Conservation (phyloP, 179 eudicot genomes). For the Amaranthus tricolor region DNA sequence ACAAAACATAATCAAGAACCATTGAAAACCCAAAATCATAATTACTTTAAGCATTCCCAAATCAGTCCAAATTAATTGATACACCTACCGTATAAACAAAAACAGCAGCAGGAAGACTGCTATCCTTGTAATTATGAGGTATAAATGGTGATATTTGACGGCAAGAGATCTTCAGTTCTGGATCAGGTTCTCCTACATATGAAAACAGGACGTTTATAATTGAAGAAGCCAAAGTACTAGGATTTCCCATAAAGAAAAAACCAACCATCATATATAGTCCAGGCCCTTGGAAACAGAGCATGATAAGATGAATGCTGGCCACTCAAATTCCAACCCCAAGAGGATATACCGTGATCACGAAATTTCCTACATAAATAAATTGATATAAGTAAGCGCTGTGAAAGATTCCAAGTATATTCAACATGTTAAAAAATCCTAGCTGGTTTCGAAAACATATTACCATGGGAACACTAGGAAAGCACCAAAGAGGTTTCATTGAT, state of each 20-base stretch:
- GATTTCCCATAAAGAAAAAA: slow-evolving; percentile 11
- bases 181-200: slow-evolving; percentile 88
- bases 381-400: slow-evolving; percentile 8
- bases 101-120: slow-evolving; percentile 95
- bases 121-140: slow-evolving; percentile 92
- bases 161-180: slow-evolving; percentile 92
- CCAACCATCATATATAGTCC: slow-evolving; percentile 97
- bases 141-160: slow-evolving; percentile 98
- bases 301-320: slow-evolving; percentile 99
- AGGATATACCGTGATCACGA: slow-evolving; percentile 77
- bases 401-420: not conserved
- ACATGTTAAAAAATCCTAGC: not conserved
- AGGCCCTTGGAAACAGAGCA: slow-evolving; percentile 95
- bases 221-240: slow-evolving; percentile 4
- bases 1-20: slow-evolving; percentile 22
- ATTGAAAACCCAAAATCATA: slow-evolving; percentile 1
- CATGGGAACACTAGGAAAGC: not conserved
- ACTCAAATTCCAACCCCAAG: slow-evolving; percentile 98
- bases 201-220: slow-evolving; percentile 21
- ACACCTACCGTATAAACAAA: slow-evolving; percentile 87
- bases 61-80: not conserved
- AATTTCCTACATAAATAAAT: slow-evolving; percentile 52
- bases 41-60: not conserved
- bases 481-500: not conserved
- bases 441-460: not conserved